Percentiles rank a stretch among this genome's conserved stretches.
phyloP scores from a whole-genome alignment of 2,329 filamentous ascomycete species.

The Kalaharituber pfeilii region DNA sequence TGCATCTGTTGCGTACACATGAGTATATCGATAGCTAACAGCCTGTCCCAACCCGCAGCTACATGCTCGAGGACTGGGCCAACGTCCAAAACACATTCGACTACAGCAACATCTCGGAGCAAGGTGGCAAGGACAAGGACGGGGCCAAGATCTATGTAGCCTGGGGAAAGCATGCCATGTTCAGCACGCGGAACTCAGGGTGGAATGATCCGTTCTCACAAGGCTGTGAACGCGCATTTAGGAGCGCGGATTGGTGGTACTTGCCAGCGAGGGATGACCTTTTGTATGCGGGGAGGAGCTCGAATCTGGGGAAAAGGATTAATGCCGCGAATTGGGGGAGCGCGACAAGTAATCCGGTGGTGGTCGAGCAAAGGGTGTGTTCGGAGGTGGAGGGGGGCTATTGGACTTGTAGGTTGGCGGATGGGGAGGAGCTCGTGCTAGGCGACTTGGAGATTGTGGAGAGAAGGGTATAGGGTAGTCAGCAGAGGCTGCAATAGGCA shows the following conservation, averaged over 20 bases:
- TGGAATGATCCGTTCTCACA: conserved; percentile 13
- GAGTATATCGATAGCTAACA: background rate
- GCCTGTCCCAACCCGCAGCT: too few species aligned
- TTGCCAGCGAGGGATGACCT: conserved; percentile 7
- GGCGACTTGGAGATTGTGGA: too few species aligned
- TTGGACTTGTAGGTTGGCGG: conserved; percentile 1
- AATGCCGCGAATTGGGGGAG: conserved; percentile 11
- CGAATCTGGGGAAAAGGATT: conserved; percentile 4
- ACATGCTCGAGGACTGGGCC: conserved; percentile 11
- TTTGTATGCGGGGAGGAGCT: conserved; percentile 5
- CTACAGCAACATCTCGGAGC: conserved; percentile 9
- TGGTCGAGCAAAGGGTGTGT: conserved; percentile 10
- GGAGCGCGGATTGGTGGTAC: conserved; percentile 12
- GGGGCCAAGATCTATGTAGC: conserved; percentile 16
- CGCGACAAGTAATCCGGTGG: conserved; percentile 9
- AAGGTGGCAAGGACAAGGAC: conserved; percentile 10
- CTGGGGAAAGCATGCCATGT: conserved; percentile 18
- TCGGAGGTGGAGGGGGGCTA: conserved; percentile 11
- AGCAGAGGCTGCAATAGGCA: too few species aligned
- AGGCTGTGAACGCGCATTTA: conserved; percentile 12
- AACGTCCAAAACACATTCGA: conserved; percentile 11
- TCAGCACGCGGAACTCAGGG: conserved; percentile 8
- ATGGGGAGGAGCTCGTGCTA: too few species aligned
- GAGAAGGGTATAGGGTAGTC: too few species aligned
- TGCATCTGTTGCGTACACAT: background rate